Evolutionary conservation across 2,329 filamentous ascomycete species (phyloP).

Genomic region (Phialophora macrospora): DNA sequence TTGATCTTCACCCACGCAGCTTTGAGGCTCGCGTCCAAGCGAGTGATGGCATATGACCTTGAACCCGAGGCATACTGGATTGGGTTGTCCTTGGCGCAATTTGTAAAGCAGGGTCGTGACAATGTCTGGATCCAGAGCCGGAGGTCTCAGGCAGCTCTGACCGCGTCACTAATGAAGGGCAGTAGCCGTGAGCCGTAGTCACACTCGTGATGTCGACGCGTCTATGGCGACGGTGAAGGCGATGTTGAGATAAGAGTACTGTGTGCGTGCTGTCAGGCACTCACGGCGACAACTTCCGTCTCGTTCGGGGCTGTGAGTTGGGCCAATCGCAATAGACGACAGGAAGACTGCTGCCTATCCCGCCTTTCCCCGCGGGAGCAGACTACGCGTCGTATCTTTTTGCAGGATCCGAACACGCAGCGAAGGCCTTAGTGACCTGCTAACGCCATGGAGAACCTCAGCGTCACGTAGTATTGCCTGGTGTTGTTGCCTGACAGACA

Average conservation of each 20-base stretch:
- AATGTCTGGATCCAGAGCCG: neutral
- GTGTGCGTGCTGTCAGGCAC: neutral
- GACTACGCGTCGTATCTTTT: neutral
- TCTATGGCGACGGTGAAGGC: slow-evolving; percentile 1
- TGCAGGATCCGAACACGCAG: neutral
- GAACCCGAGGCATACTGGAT: too few relatives aligned
- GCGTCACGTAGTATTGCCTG: neutral
- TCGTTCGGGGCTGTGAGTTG: neutral
- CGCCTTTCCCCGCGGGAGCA: neutral
- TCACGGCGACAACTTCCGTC: too few relatives aligned
- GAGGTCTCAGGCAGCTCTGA: neutral
- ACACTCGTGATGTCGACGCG: neutral
- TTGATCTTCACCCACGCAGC: neutral
- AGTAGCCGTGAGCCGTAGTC: neutral
- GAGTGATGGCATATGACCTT: neutral
- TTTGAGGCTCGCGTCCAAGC: neutral
- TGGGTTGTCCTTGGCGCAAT: neutral
- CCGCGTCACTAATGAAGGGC: neutral
- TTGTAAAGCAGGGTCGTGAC: neutral
- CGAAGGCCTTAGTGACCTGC: neutral
- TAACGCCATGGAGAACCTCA: neutral
- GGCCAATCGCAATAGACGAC: slow-evolving; percentile 1
- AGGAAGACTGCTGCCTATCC: slow-evolving; percentile 18
- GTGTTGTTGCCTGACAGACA: slow-evolving; percentile 2
- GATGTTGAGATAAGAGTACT: slow-evolving; percentile 9